A percentile compares a stretch with the other conserved stretches of the same genome.
Evolutionary conservation across 1,139 yeast species (phyloP).

Genomic region (Kodamaea anthophila): DNA sequence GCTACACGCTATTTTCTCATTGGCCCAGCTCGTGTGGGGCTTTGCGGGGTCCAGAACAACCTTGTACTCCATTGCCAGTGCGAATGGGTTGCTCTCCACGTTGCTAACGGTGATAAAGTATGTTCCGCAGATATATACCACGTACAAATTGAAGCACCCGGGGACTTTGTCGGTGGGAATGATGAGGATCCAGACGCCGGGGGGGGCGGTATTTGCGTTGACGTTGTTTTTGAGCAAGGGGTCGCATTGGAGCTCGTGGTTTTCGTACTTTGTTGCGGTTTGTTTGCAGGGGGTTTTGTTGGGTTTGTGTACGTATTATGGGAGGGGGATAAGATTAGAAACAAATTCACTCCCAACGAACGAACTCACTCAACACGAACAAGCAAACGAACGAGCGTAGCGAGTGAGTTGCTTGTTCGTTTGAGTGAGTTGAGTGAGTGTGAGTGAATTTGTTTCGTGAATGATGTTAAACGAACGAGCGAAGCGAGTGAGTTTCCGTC

Average conservation of each 20-base stretch:
- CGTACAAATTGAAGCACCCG: constrained; percentile 63
- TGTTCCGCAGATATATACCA: constrained; percentile 73
- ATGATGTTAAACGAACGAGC: too few species aligned
- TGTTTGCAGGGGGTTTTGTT: constrained; percentile 53
- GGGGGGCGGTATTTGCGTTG: constrained; percentile 74
- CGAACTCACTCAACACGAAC: too few species aligned
- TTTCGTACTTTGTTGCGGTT: constrained; percentile 74
- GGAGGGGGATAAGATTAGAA: too few species aligned
- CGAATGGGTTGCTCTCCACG: constrained; percentile 60
- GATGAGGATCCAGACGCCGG: constrained; percentile 89
- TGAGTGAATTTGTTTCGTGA: too few species aligned
- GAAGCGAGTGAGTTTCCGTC: too few species aligned
- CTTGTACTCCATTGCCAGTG: constrained; percentile 43
- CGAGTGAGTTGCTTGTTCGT: too few species aligned
- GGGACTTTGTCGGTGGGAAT: constrained; percentile 76
- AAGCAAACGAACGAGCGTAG: too few species aligned
- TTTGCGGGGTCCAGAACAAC: constrained; percentile 16
- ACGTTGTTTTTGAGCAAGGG: constrained; percentile 68
- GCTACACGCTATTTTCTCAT: constrained; percentile 30
- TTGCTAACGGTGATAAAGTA: constrained; percentile 64
- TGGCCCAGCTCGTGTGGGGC: constrained; percentile 29
- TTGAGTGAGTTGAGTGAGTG: too few species aligned
- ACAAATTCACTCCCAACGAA: too few species aligned
- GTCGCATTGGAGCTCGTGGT: constrained; percentile 84
- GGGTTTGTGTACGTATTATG: constrained; percentile 44